Conservation (phyloP, 176 grass and related monocot genomes). For the Phoenix dactylifera region DNA sequence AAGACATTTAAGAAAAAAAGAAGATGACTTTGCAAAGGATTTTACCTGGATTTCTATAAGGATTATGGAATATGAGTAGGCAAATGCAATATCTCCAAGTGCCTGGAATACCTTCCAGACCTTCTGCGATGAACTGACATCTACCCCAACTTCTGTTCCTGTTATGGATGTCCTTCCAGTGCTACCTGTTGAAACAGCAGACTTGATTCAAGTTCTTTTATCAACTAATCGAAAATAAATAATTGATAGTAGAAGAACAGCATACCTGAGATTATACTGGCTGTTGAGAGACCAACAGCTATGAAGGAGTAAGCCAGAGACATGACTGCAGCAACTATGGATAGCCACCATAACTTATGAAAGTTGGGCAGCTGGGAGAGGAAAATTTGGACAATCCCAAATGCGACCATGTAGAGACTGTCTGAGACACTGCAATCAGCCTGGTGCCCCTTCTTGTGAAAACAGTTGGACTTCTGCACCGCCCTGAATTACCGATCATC, state of each 20-base stretch:
- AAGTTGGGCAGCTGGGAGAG: constrained; percentile 77
- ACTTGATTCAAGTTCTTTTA: neutral
- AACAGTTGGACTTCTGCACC: constrained; percentile 70
- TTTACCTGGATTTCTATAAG: constrained; percentile 88
- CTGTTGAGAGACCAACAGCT: constrained; percentile 54
- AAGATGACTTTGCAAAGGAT: neutral
- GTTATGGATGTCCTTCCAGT: constrained; percentile 43
- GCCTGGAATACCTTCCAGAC: constrained; percentile 72
- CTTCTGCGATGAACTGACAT: constrained; percentile 52
- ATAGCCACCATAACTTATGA: constrained; percentile 60
- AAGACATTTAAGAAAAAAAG: neutral
- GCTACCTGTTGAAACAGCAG: constrained; percentile 20
- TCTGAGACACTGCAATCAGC: constrained; percentile 50
- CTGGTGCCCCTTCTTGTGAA: constrained; percentile 37
- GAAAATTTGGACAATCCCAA: constrained; percentile 68
- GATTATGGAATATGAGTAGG: constrained; percentile 89
- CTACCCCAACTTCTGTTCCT: constrained; percentile 67
- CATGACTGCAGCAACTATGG: constrained; percentile 73
- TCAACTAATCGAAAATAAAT: neutral
- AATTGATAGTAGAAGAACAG: too few relatives aligned
- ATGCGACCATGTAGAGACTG: constrained; percentile 66
- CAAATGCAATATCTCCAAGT: constrained; percentile 81
- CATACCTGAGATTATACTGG: constrained; percentile 40
- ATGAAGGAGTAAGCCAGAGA: constrained; percentile 74
- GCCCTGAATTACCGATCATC: constrained; percentile 21